Base-by-base conservation (phyloP, 1,284 basidiomycete genomes). In the Ganoderma boninense region DNA sequence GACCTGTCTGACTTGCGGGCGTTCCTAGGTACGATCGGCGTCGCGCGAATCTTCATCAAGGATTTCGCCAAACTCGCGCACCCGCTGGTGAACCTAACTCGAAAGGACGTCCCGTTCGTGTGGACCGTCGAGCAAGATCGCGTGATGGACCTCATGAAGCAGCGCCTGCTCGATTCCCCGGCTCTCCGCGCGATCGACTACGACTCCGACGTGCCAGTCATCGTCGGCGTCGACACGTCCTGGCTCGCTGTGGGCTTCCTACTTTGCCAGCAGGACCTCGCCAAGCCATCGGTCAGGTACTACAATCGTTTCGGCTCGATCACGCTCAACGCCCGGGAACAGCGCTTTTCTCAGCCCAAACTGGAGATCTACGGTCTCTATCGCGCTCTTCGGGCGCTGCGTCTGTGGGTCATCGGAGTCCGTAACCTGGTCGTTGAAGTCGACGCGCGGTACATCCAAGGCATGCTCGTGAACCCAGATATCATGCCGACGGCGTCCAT, bases 401-500 rank as follows among this genome's bases (percentile, higher is more conserved):
- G 73, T 74, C 0, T 69, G 73, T 29, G 69, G 71, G 32, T 59
- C 4, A 77, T 84, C 18, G 83, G 84, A 0, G 66, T 82, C 0
- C 66, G 73, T 4, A 82, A 82, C 8, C 75, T 86, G 0, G 64
- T 77, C 1, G 77, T 86, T 0, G 82, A 86, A 69, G 79, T 83
- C 0, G 83, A 85, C 65, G 82, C 83, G 0, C 73, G 76, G 10
- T 85, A 83, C 67, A 81, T 86, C 57, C 79, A 82, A 44, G 84
- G 82, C 0, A 86, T 86, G 85, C 74, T 87, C 5, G 79, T 81
- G 52, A 82, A 85, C 23, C 85, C 84, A 0, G 82, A 84, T 56
- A 74, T 83, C 0, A 72, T 77, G 0, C 84, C 82, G 0, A 81
- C 76, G 13, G 76, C 77, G 0, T 76, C 78, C 0, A 82, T 85